Conservation (phyloP, 106 monocot genomes). For the Amphibolis antarctica region DNA sequence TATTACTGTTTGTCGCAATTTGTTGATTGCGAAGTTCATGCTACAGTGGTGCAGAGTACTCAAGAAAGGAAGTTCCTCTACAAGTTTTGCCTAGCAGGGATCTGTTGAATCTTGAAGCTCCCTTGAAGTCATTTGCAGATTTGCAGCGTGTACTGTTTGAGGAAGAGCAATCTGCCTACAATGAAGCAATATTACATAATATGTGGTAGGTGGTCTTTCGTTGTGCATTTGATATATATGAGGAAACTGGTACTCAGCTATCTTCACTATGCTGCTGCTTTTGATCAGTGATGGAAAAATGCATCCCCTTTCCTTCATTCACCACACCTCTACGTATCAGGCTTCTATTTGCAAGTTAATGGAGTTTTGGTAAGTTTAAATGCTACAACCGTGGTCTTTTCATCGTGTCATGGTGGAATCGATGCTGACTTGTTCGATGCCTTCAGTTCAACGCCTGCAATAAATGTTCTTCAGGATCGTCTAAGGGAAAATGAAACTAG, state of each 20-base stretch:
- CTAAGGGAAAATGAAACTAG: conserved; percentile 68
- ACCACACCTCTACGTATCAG: conserved; percentile 88
- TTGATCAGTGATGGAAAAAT: conserved; percentile 62
- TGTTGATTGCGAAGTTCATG: not conserved
- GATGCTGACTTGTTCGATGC: not conserved
- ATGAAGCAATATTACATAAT: conserved; percentile 51
- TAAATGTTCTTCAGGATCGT: conserved; percentile 55
- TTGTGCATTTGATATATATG: not conserved
- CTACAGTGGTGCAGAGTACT: conserved; percentile 71
- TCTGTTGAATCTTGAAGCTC: conserved; percentile 46
- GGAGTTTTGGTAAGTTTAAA: conserved; percentile 63
- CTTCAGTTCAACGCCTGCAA: conserved; percentile 67
- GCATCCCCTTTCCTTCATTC: conserved; percentile 83
- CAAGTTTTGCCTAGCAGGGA: conserved; percentile 49
- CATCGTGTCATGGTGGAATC: not conserved
- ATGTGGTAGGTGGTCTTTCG: conserved; percentile 28
- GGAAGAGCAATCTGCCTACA: conserved; percentile 64
- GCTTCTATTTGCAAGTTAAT: conserved; percentile 96
- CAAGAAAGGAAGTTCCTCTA: conserved; percentile 74
- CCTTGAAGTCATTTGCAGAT: conserved; percentile 49
- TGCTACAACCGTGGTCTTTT: not conserved
- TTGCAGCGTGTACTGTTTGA: conserved; percentile 76
- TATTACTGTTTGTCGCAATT: not conserved
- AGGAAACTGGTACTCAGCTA: not conserved
- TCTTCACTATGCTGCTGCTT: conserved; percentile 2